Conservation (phyloP, 306 rosid species). For the Prunus salicina region DNA sequence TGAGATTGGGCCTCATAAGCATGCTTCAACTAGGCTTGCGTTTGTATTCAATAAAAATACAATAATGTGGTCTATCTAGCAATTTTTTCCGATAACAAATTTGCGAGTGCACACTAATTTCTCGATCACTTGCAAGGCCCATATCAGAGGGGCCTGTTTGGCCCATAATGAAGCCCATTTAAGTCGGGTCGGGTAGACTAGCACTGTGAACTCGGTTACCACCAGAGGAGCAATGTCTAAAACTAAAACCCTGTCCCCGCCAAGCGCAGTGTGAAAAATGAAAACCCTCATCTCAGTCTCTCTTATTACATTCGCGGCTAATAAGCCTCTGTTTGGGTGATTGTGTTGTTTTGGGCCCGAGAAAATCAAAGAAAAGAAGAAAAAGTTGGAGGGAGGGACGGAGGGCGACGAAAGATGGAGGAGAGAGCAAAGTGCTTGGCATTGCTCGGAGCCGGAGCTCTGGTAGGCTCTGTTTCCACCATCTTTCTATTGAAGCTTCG, state of each 20-base stretch:
- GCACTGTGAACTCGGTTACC: neutral
- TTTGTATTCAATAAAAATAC: too few species aligned
- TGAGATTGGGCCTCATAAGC: too few species aligned
- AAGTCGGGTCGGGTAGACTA: neutral
- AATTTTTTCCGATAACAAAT: too few species aligned
- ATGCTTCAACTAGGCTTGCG: too few species aligned
- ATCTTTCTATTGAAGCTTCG: constrained; percentile 60
- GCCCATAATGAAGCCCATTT: neutral
- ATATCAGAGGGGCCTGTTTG: too few species aligned
- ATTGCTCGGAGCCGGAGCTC: constrained; percentile 65
- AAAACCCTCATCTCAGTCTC: neutral
- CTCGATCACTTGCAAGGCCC: too few species aligned
- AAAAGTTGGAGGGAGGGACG: neutral
- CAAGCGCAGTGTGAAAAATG: neutral
- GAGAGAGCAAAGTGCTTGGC: constrained; percentile 55
- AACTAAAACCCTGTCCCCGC: neutral
- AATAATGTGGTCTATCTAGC: too few species aligned
- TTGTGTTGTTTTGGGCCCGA: neutral
- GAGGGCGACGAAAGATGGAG: constrained; percentile 20
- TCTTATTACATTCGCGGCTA: neutral
- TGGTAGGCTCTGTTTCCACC: constrained; percentile 78
- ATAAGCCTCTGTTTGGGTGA: neutral
- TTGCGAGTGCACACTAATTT: too few species aligned
- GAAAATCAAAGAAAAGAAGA: constrained; percentile 2
- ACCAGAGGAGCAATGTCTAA: neutral